Base-by-base conservation (phyloP, 331 rosid species). In the Saraca asoca region DNA sequence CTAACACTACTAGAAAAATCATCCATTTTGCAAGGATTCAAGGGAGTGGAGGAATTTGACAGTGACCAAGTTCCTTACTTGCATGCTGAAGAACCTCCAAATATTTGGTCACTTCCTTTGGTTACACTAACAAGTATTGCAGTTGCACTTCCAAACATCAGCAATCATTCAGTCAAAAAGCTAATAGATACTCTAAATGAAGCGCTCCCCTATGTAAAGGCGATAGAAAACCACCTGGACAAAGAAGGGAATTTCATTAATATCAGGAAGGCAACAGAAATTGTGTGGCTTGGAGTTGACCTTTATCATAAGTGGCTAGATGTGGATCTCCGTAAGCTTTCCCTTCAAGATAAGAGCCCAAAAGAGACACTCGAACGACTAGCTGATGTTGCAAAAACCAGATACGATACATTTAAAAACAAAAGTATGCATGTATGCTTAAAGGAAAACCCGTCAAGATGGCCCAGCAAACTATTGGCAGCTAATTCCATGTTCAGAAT, bases 401-500 rank as follows among this genome's bases (percentile, higher is more conserved):
- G 68, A 33, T 86, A 74, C 72, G 59, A 58, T 31, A 81, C 75
- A 50, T 68, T 54, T 9, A 85, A 33, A 69, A 64, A 9, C 42
- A 73, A 66, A 13, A 52, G 82, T 11, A 16, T 5, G 0, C n/a
- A 58, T 19, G 43, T 45, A 45, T 93, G 90, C 66, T 14, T 11
- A 3, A 84, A 20, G 82, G 75, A 62, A 5, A 55, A 33, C 31
- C 90, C 98, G 63, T 74, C 86, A 19, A 70, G 51, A 12, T 93
- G 96, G 98, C 96, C 91, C 0, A 1, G 64, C 54, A 78, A 78
- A 51, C 53, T 85, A 14, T 51, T 86, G 69, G 87, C 91, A 44
- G 79, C 94, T 2, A 85, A 90, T 60, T 80, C 91, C 62, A 85
- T 93, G 96, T 93, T 89, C 62, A 85, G 95, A 83, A 70, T 87